Base-by-base conservation (phyloP, 139 green algal species). In the Chlorella sp. region DNA sequence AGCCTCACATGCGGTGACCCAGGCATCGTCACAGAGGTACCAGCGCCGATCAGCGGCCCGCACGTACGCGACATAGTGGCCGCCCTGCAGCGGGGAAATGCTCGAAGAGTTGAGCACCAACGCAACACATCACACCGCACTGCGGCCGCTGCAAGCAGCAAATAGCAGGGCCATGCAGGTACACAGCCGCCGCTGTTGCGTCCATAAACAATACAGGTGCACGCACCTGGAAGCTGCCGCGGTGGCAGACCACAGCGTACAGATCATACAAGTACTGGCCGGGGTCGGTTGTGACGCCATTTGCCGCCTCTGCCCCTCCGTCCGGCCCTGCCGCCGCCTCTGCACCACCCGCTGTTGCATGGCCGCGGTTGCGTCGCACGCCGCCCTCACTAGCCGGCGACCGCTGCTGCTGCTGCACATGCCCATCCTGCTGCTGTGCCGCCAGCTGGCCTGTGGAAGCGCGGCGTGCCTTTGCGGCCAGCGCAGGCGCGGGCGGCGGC, bases 21-120 rank as follows among this genome's bases (percentile, higher is more conserved):
- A 96, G 0, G 90, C 90, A 73, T 98, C 96, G 73, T 98, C 94
- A 78, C 93, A 96, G 13, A 90, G 87, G 88, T 94, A 98, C 96
- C 96, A 98, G 0, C 65, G n/a, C n/a, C 76, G 51, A 2, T 89
- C 90, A 0, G 74, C 85, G 4, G 73, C 82, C 44, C 88, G 86
- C 17, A 98, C 76, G 75, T 93, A 98, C 8, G 90, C 80, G 17
- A 97, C 88, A 81, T 98, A 98, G 86, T 98, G 96, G 3, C 96
- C 96, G 34, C 93, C 93, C 85, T 93, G 85, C 32, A 41, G 3
- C 80, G n/a, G 30, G 43, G 26, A 44, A 4, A 48, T 19, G 46
- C 32, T n/a, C n/a, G n/a, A n/a, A n/a, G n/a, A n/a, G n/a, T n/a
- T n/a, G n/a, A n/a, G n/a, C n/a, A n/a, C n/a, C n/a, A n/a, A n/a